Evolutionary conservation across 1,284 basidiomycete genomes (phyloP), one percentile per base, ranked within the genome.

Genomic region (Apiotrichum montevideense): DNA sequence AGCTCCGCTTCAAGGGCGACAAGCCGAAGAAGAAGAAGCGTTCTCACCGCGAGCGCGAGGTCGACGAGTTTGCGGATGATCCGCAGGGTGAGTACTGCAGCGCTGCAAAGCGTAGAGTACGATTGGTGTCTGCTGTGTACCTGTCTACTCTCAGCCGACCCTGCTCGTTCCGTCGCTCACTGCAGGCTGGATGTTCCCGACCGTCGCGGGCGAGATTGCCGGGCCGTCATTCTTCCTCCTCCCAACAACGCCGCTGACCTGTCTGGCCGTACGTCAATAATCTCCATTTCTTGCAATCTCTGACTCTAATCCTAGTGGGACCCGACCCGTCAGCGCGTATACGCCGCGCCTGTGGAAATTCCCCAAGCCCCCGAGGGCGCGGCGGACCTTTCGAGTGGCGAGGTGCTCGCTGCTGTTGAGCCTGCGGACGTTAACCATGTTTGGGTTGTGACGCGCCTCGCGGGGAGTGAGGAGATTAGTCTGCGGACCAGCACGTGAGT

Each of bases 1-100:
- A 75, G 61, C 73, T 78, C 58, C 73, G 78, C 59, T 79, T 80
- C 71, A 80, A 80, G 59, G 79, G 79, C 47, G 79, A 79, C 52
- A 77, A 77, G 65, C 58, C 66, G n/a, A 75, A 77, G 69, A 78
- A 78, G 72, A 79, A 79, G 73, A 79, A 78, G 69, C 59, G 75
- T 50, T 67, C 70, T 6, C 75, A 77, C 56, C 63, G 68, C 45
- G 71, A 73, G 37, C 55, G 47, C 6, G 55, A 35, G 29, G 66
- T 58, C 2, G 68, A 59, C 32, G 65, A 63, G 11, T 72, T 69
- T 41, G 57, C 72, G 43, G 70, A 68, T 45, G 66, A 64, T 15
- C 56, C 74, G 42, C 71, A 68, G 9, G 61, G 67, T 15, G 72
- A 71, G 21, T 72, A 74, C 63, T 73, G 72, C n/a, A 68, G 62